A percentile compares a stretch with the other conserved stretches of the same genome.
Conservation (phyloP, 1,284 basidiomycete genomes). For the Moniliella sp. region DNA sequence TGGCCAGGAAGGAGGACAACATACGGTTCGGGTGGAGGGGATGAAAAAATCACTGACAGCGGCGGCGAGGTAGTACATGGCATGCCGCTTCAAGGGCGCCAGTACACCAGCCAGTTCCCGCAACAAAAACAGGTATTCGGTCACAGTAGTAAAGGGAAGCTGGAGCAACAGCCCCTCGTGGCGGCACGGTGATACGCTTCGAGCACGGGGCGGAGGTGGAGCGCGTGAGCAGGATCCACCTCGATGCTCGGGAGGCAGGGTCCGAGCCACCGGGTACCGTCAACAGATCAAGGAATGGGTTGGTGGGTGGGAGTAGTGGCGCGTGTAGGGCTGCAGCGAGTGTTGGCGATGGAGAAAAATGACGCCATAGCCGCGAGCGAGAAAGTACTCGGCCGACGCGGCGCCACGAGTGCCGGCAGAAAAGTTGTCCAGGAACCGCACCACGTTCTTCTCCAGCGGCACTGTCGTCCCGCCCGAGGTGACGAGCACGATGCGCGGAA, state of each 20-base stretch:
- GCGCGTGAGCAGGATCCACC: constrained; percentile 50
- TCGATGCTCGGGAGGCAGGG: constrained; percentile 32
- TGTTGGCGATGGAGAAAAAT: constrained; percentile 96
- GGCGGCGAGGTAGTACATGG: constrained; percentile 86
- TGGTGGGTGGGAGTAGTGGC: constrained; percentile 89
- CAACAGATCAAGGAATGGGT: constrained; percentile 90
- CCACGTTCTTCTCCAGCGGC: constrained; percentile 36
- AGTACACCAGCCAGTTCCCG: constrained; percentile 49
- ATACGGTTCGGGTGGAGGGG: constrained; percentile 63
- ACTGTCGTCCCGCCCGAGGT: constrained; percentile 30
- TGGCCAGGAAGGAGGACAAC: constrained; percentile 19
- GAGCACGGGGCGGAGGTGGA: constrained; percentile 51
- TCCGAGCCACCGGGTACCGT: constrained; percentile 38
- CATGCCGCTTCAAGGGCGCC: constrained; percentile 47
- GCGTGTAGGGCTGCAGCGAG: constrained; percentile 81
- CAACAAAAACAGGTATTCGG: constrained; percentile 84
- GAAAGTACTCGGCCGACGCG: constrained; percentile 90
- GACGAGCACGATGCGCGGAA: constrained; percentile 36
- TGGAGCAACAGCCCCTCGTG: constrained; percentile 53
- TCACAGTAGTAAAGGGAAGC: constrained; percentile 75
- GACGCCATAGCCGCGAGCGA: constrained; percentile 73
- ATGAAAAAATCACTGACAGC: constrained; percentile 96
- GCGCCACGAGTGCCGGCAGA: constrained; percentile 91
- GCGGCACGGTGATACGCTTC: constrained; percentile 62
- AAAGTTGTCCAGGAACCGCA: constrained; percentile 94